These are phyloP conservation scores for Camelina neglecta DNA, from an alignment of 345 rosid genomes.

Conservation along the genomic window DNA sequence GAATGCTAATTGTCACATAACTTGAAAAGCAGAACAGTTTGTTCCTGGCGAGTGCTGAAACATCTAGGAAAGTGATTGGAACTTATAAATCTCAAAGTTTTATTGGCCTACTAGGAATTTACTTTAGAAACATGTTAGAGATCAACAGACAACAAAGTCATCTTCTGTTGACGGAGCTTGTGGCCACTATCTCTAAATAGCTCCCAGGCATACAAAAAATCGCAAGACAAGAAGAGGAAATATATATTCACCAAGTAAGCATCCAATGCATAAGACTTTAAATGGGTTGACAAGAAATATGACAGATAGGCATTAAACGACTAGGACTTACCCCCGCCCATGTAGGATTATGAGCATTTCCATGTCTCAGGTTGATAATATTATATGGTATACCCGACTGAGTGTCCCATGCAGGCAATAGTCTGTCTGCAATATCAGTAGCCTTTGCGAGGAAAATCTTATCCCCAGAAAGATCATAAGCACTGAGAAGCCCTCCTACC, in stretches of 20 bases:
- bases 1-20: slow-evolving; percentile 11
- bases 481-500: slow-evolving; percentile 98
- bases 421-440: slow-evolving; percentile 88
- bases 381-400: slow-evolving; percentile 85
- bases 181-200: not conserved
- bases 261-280: slow-evolving; percentile 11
- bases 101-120: not conserved
- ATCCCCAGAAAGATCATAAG: slow-evolving; percentile 93
- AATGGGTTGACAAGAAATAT: not conserved
- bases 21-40: slow-evolving; percentile 2
- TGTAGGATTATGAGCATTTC: slow-evolving; percentile 79
- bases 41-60: not conserved
- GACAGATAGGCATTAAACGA: not conserved
- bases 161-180: not conserved
- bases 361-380: slow-evolving; percentile 76
- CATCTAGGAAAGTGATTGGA: slow-evolving; percentile 12
- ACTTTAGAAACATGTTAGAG: not conserved
- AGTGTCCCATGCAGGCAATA: slow-evolving; percentile 96
- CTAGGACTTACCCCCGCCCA: slow-evolving; percentile 87
- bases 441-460: slow-evolving; percentile 90
- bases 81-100: slow-evolving; percentile 5
- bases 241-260: slow-evolving; percentile 4
- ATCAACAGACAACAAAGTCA: slow-evolving; percentile 14
- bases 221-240: not conserved
- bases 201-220: not conserved